Base-by-base conservation (phyloP, 352 stramenopile species). In the Phytophthora sp. region DNA sequence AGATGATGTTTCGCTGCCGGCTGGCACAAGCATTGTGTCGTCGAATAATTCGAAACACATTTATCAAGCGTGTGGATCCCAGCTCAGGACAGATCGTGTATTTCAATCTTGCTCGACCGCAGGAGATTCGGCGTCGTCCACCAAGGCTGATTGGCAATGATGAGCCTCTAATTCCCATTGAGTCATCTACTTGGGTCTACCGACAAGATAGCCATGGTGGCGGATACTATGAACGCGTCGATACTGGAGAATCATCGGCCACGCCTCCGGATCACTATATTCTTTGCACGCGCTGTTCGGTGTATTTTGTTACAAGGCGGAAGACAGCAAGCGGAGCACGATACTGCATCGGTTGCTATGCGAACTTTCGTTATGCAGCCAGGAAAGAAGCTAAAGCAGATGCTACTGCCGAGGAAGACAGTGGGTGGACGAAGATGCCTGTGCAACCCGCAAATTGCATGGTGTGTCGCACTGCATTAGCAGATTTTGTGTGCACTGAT, bases 341-440 rank as follows among this genome's bases (percentile, higher is more conserved):
- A 18, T 82, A 75, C 24, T 92, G 81, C 54, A 76, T 92, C 44
- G 64, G 56, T n/a, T 92, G 84, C 66, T 90, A 84, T 35, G 76
- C 81, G 3, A 67, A 75, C 52, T 3, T 54, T 59, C 20, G 52
- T 27, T 53, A 62, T 44, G 38, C 34, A 28, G 5, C 51, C 27
- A 51, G 73, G n/a, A 59, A 31, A 72, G 56, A 52, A 6, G 4
- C 1, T 10, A 31, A 8, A 12, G 34, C 20, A 12, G 28, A 44
- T 41, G 5, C 18, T 49, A 54, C 12, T 43, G n/a, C 5, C 6
- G 60, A 68, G 23, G 48, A 72, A 23, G 62, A 63, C 2, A 50
- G 26, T 10, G 60, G 21, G 9, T 92, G 81, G 81, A 78, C 74
- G 7, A 91, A 90, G 55, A 66, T 92, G n/a, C 62, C 49, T 0